phyloP scores from a whole-genome alignment of 495 filamentous ascomycete genomes.

The Cercophora samala region DNA sequence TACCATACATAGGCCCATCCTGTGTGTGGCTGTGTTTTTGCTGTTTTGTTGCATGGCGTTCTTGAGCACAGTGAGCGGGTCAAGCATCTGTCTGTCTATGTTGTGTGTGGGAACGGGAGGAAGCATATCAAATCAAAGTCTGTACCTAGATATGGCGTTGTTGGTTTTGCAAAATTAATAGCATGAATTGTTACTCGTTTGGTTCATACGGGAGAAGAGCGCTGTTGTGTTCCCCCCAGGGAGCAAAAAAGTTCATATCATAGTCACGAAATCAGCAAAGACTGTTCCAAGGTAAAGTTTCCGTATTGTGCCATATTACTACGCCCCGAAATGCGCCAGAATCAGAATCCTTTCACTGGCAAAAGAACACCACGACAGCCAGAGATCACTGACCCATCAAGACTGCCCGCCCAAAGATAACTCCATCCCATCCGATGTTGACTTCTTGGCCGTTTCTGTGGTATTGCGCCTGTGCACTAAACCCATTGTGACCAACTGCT shows the following conservation, averaged over 20 bases:
- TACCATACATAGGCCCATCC: too few relatives aligned
- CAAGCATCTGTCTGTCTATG: not conserved
- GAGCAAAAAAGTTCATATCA: too few relatives aligned
- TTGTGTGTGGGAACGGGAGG: not conserved
- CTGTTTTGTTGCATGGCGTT: not conserved
- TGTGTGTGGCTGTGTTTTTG: not conserved
- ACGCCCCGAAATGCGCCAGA: conserved; percentile 14
- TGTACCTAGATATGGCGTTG: not conserved
- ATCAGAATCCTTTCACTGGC: not conserved
- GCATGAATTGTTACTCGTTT: not conserved
- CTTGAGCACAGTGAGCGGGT: not conserved
- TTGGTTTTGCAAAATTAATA: not conserved
- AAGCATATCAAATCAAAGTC: not conserved
- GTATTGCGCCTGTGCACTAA: not conserved
- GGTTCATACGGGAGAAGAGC: not conserved
- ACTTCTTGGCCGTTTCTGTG: not conserved
- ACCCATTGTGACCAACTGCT: not conserved
- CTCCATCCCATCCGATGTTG: not conserved
- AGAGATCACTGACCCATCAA: not conserved
- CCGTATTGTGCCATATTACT: conserved; percentile 8
- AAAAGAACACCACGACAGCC: conserved; percentile 6
- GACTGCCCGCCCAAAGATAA: conserved; percentile 4
- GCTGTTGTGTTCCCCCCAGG: too few relatives aligned
- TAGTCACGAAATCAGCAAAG: not conserved
- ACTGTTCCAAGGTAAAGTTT: conserved; percentile 1